Evolutionary conservation across 352 stramenopile species (phyloP).

Genomic region (Globisporangium spinosum): DNA sequence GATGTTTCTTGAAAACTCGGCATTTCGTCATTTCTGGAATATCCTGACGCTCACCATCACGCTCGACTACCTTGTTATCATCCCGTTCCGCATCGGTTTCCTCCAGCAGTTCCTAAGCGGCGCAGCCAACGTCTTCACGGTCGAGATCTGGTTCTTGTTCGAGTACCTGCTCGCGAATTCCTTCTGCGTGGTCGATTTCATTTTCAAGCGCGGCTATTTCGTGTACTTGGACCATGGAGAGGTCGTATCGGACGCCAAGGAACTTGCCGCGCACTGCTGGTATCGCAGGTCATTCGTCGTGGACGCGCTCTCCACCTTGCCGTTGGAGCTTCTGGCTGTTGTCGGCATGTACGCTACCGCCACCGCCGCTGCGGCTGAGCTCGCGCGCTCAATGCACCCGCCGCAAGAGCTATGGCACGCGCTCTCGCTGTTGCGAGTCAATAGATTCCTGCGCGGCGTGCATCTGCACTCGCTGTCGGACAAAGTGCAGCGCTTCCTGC

Average conservation of each 20-base stretch:
- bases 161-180: slow-evolving; percentile 54
- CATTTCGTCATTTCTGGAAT: slow-evolving; percentile 50
- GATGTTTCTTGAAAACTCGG: slow-evolving; percentile 30
- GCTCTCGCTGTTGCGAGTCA: slow-evolving; percentile 43
- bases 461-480: slow-evolving; percentile 47
- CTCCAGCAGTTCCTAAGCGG: slow-evolving; percentile 46
- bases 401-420: slow-evolving; percentile 38
- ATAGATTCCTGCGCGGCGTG: slow-evolving; percentile 47
- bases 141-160: slow-evolving; percentile 39
- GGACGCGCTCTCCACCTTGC: slow-evolving; percentile 44
- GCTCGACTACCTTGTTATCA: slow-evolving; percentile 49
- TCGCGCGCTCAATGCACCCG: slow-evolving; percentile 19
- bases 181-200: slow-evolving; percentile 47
- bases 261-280: slow-evolving; percentile 47
- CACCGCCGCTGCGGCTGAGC: slow-evolving; percentile 17
- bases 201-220: slow-evolving; percentile 57
- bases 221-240: slow-evolving; percentile 44
- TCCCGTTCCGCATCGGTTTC: slow-evolving; percentile 62
- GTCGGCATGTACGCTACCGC: slow-evolving; percentile 22
- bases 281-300: slow-evolving; percentile 39
- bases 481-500: slow-evolving; percentile 40
- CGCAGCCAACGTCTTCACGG: slow-evolving; percentile 14
- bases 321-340: slow-evolving; percentile 39
- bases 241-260: slow-evolving; percentile 31
- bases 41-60: slow-evolving; percentile 51